A percentile compares a stretch with the other conserved stretches of the same genome.
Conservation (phyloP, 1,284 basidiomycete genomes). For the Melanopsichium pennsylvanicum region DNA sequence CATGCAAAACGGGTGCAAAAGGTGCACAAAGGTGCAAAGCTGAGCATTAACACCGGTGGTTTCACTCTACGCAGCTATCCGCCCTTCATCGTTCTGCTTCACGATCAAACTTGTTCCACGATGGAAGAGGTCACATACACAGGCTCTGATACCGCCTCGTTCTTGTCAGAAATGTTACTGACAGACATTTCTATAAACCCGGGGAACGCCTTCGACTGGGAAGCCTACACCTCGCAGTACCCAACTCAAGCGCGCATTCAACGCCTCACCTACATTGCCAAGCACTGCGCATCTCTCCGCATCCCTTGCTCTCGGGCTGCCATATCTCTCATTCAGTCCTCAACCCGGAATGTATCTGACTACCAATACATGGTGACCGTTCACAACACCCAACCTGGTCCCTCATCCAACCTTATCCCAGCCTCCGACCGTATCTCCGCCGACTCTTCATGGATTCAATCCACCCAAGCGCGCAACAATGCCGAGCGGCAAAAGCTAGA, state of each 20-base stretch:
- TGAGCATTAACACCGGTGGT: background rate
- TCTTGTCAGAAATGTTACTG: conserved; percentile 1
- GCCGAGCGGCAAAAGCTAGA: conserved; percentile 78
- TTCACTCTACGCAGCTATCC: too few relatives aligned
- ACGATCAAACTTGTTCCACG: too few relatives aligned
- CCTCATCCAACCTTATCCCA: conserved; percentile 18
- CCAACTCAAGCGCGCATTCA: conserved; percentile 30
- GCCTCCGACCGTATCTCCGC: conserved; percentile 20
- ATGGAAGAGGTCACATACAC: conserved; percentile 8
- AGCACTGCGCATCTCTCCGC: conserved; percentile 36
- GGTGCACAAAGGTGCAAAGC: conserved; percentile 1
- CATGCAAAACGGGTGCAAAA: too few relatives aligned
- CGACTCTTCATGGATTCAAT: conserved; percentile 74
- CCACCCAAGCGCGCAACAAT: conserved; percentile 72
- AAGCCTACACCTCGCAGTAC: conserved; percentile 44
- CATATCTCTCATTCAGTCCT: conserved; percentile 30
- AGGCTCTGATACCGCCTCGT: background rate
- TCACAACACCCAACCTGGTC: conserved; percentile 40
- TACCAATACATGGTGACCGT: conserved; percentile 36
- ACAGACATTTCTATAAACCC: conserved; percentile 12
- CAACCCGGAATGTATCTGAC: conserved; percentile 31
- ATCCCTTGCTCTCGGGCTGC: conserved; percentile 37
- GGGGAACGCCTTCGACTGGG: conserved; percentile 56
- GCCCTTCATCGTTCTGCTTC: background rate
- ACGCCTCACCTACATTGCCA: conserved; percentile 45